Evolutionary conservation across 768 basidiomycete species (phyloP).

Genomic region (Trametes gibbosa): DNA sequence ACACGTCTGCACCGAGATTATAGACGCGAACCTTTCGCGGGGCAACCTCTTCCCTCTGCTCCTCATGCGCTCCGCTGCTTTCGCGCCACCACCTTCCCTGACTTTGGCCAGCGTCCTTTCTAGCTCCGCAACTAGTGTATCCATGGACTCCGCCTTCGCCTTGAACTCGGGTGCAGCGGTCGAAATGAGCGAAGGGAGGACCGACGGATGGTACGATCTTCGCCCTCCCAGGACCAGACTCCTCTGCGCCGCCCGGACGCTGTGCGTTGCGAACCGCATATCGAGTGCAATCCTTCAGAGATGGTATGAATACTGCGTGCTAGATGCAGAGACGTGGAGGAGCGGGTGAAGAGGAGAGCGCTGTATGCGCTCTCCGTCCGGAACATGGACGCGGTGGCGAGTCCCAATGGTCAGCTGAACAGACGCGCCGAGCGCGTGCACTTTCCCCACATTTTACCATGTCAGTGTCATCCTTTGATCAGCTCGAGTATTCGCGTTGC

Average conservation of each 20-base stretch:
- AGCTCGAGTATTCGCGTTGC: too few species aligned
- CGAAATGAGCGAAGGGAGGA: constrained; percentile 71
- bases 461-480: neutral
- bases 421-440: constrained; percentile 10
- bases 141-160: constrained; percentile 66
- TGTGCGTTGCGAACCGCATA: constrained; percentile 12
- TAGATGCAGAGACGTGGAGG: neutral
- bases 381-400: constrained; percentile 15
- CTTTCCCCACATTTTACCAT: constrained; percentile 1
- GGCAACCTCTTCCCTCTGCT: constrained; percentile 80
- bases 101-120: constrained; percentile 56
- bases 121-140: constrained; percentile 60
- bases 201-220: constrained; percentile 61
- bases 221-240: constrained; percentile 1
- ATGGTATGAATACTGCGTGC: neutral
- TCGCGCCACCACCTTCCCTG: constrained; percentile 70
- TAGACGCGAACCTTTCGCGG: constrained; percentile 63
- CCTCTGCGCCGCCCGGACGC: constrained; percentile 6
- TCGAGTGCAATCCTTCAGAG: neutral
- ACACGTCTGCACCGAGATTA: neutral
- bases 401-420: constrained; percentile 15
- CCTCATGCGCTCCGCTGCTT: constrained; percentile 71
- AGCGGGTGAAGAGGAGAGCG: neutral
- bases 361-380: constrained; percentile 1
- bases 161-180: constrained; percentile 69